Evolutionary conservation across 805 yeast genomes (phyloP).

Genomic region (Lachancea sp.): DNA sequence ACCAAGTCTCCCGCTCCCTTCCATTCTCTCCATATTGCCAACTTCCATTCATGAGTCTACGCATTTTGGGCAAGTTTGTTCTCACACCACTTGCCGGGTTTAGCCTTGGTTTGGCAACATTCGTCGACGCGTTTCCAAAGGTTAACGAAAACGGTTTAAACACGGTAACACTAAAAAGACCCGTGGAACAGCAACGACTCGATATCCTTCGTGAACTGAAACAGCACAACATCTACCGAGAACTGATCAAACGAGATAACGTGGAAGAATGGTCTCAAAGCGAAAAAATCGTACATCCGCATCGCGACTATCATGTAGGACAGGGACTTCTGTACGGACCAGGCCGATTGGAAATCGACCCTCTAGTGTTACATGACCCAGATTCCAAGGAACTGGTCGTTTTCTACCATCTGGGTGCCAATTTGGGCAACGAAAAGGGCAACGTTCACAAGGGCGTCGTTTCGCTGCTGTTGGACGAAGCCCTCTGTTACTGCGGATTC

Average conservation of each 20-base stretch:
- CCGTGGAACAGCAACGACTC: conserved; percentile 24
- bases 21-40: too few relatives aligned
- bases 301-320: conserved; percentile 57
- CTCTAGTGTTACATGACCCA: conserved; percentile 53
- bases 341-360: conserved; percentile 66
- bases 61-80: conserved; percentile 12
- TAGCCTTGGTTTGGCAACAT: conserved; percentile 23
- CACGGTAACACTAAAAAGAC: conserved; percentile 14
- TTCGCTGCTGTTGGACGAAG: conserved; percentile 77
- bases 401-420: conserved; percentile 65
- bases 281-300: conserved; percentile 50
- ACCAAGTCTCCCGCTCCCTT: too few relatives aligned
- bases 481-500: conserved; percentile 80
- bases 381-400: conserved; percentile 49
- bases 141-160: conserved; percentile 18
- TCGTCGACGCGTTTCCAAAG: conserved; percentile 31
- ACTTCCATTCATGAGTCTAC: background rate
- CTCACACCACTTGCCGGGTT: conserved; percentile 29
- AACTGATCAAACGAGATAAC: conserved; percentile 18
- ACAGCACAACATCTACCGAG: conserved; percentile 11
- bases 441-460: conserved; percentile 77
- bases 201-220: conserved; percentile 23
- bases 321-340: conserved; percentile 68
- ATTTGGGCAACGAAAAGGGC: conserved; percentile 61
- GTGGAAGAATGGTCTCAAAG: conserved; percentile 32